phyloP scores from a whole-genome alignment of 805 yeast genomes.

The Kodamaea jinghongensis region DNA sequence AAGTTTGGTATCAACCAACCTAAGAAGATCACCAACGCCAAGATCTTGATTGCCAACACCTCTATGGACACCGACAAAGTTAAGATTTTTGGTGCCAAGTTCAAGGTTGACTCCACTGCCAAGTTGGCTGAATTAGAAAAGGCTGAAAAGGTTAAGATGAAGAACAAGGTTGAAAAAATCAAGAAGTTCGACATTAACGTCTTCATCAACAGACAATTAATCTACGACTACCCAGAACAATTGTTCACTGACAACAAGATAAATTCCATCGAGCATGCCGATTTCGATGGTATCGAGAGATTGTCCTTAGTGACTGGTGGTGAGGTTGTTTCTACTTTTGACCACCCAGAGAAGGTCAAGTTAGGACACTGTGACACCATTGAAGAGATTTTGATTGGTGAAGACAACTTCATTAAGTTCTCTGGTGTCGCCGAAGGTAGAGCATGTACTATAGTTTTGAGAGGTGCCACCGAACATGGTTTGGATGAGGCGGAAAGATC shows the following conservation, averaged over 20 bases:
- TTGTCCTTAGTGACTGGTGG: constrained; percentile 96
- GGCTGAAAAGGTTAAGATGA: constrained; percentile 94
- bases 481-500: constrained; percentile 49
- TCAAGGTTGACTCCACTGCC: constrained; percentile 91
- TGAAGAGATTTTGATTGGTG: constrained; percentile 93
- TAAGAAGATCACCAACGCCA: constrained; percentile 76
- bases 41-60: constrained; percentile 89
- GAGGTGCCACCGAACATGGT: constrained; percentile 54
- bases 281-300: constrained; percentile 96
- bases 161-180: constrained; percentile 81
- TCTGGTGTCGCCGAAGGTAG: constrained; percentile 95
- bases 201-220: constrained; percentile 93
- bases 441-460: constrained; percentile 91
- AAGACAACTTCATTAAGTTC: constrained; percentile 83
- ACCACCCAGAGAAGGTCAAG: constrained; percentile 80
- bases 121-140: constrained; percentile 91
- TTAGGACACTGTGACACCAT: constrained; percentile 85
- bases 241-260: constrained; percentile 83
- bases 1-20: constrained; percentile 95
- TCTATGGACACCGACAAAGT: constrained; percentile 97
- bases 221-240: constrained; percentile 98
- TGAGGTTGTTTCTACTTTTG: constrained; percentile 96
- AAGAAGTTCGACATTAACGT: constrained; percentile 82
- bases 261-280: constrained; percentile 96
- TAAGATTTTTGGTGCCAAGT: constrained; percentile 95